Evolutionary conservation across 371 early-diverging fungal genomes (phyloP), one percentile per base, ranked within the genome.

Genomic region (Coemansia sp.): DNA sequence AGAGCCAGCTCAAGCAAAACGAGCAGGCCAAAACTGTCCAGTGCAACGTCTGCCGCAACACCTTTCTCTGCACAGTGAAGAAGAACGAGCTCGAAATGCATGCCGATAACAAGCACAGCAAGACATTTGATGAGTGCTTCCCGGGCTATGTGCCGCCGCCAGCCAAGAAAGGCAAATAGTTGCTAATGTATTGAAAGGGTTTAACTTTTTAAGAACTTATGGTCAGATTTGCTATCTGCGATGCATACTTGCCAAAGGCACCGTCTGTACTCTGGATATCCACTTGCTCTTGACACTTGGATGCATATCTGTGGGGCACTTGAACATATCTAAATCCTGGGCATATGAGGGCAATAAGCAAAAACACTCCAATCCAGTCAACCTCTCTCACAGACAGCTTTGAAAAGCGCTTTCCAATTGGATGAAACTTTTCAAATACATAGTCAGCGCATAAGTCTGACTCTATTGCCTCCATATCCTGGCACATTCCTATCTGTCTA

Each of bases 1-100:
- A 85, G 55, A 86, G 86, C 61, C 94, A 94, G 77, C 83, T 90
- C 59, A 94, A 94, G 80, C 77, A 79, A 88, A 92, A 94, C 72
- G 86, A 85, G 59, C 83, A 85, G 47, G 93, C 93, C 50, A 91
- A 88, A 80, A 91, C 77, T 68, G 86, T 90, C 63, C 82, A 88
- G 45, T 94, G 95, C 78, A 69, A 76, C 43, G 78, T 84, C 8
- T 94, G 94, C 82, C 78, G 84, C 45, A 88, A 89, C 75, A 91
- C 92, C 33, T 94, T 93, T 81, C 80, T 94, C 59, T 85, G 88
- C 80, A 94, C 93, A 14, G 83, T 86, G 67, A 83, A 91, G 61
- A 79, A 85, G 60, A 88, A 87, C 68, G 85, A 84, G 83, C 82
- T 90, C 42, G 70, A 78, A 45, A 87, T 88, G 68, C 91, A 91